Conservation (phyloP, 2,329 filamentous ascomycete species). For the Chaetomium sp. region DNA sequence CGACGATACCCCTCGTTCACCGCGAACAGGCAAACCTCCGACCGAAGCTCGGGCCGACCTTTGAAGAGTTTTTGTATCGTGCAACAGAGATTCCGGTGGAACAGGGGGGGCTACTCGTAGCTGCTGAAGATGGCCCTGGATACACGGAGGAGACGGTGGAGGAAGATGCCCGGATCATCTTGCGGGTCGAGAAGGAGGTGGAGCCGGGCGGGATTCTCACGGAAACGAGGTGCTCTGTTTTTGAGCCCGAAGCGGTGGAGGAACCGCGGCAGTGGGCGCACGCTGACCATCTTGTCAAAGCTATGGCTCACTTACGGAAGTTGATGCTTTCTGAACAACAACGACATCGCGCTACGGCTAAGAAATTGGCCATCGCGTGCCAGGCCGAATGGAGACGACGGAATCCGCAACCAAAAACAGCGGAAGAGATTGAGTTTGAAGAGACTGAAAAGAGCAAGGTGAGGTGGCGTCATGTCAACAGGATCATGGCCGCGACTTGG, state of each 20-base stretch:
- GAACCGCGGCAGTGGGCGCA: constrained; percentile 83
- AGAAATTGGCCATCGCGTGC: constrained; percentile 71
- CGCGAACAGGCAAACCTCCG: constrained; percentile 50
- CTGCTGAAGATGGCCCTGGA: constrained; percentile 48
- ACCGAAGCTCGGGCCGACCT: constrained; percentile 46
- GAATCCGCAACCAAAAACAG: constrained; percentile 58
- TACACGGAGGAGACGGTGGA: constrained; percentile 57
- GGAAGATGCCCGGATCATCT: constrained; percentile 63
- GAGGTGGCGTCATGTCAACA: constrained; percentile 67
- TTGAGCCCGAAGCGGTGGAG: constrained; percentile 63
- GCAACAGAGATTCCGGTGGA: constrained; percentile 48
- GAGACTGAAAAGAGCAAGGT: constrained; percentile 59
- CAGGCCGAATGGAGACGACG: constrained; percentile 67
- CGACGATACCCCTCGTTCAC: constrained; percentile 52
- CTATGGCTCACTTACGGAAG: constrained; percentile 72
- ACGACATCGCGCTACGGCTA: constrained; percentile 69
- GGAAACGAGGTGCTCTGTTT: constrained; percentile 61
- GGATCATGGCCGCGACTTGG: constrained; percentile 50
- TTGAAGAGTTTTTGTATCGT: constrained; percentile 52
- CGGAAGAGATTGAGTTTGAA: constrained; percentile 77
- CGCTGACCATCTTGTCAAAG: constrained; percentile 74
- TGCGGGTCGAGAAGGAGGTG: constrained; percentile 65
- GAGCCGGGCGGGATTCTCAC: constrained; percentile 71
- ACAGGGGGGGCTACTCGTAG: constrained; percentile 47
- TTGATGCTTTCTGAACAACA: constrained; percentile 74